phyloP scores from a whole-genome alignment of 192 early-diverging fungal genomes.

The Coemansia sp. region DNA sequence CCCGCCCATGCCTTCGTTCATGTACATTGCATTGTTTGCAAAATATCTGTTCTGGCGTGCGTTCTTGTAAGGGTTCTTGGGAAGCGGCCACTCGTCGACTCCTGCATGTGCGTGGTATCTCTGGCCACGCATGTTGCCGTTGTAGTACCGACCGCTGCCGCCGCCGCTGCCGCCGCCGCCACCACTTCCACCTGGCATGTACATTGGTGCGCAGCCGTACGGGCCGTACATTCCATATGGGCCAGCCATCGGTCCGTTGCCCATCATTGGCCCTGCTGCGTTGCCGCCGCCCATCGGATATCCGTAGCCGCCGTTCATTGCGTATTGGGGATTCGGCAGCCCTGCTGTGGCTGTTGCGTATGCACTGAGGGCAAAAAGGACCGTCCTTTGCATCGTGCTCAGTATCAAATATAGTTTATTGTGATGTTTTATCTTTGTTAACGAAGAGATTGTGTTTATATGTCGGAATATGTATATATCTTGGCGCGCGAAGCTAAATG shows the following conservation, averaged over 20 bases:
- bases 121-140: slow-evolving; percentile 32
- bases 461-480: too few relatives aligned
- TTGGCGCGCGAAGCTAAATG: too few relatives aligned
- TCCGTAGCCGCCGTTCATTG: slow-evolving; percentile 26
- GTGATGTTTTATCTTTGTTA: too few relatives aligned
- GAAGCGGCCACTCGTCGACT: slow-evolving; percentile 42
- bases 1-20: neutral
- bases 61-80: slow-evolving; percentile 38
- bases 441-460: too few relatives aligned
- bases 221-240: slow-evolving; percentile 25
- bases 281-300: slow-evolving; percentile 26
- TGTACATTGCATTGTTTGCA: slow-evolving; percentile 20
- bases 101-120: slow-evolving; percentile 39
- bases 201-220: slow-evolving; percentile 22
- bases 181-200: slow-evolving; percentile 27
- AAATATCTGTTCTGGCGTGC: slow-evolving; percentile 23
- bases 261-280: slow-evolving; percentile 23
- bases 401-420: neutral
- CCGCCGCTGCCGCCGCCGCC: slow-evolving; percentile 5
- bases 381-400: neutral
- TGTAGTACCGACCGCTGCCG: slow-evolving; percentile 8
- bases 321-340: slow-evolving; percentile 32
- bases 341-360: slow-evolving; percentile 10
- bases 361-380: slow-evolving; percentile 8
- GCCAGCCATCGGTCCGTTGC: slow-evolving; percentile 9